Conservation (phyloP, 345 rosid species). For the Populus euphratica region DNA sequence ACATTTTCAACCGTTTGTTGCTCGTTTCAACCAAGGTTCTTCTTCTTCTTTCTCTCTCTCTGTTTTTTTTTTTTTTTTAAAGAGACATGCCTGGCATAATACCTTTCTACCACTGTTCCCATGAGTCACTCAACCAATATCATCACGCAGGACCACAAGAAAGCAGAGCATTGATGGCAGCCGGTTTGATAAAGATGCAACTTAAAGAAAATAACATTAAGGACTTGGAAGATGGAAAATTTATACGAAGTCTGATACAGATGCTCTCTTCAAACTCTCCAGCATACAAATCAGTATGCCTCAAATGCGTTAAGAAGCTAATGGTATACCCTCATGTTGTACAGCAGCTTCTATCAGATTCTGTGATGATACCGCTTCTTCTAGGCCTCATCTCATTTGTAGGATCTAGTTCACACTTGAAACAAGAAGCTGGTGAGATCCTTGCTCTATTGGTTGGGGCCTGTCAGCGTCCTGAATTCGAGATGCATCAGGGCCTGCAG, state of each 20-base stretch:
- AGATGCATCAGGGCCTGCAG: constrained; percentile 34
- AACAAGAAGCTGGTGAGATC: constrained; percentile 45
- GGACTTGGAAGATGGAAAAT: constrained; percentile 37
- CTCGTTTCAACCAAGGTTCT: constrained; percentile 45
- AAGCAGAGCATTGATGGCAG: constrained; percentile 44
- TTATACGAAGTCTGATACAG: constrained; percentile 36
- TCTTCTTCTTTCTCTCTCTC: no score
- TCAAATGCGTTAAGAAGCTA: constrained; percentile 45
- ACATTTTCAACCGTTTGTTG: constrained; percentile 32
- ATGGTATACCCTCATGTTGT: constrained; percentile 31
- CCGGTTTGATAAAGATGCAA: constrained; percentile 40
- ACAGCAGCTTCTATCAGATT: constrained; percentile 34
- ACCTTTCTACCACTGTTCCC: background rate
- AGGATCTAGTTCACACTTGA: constrained; percentile 30
- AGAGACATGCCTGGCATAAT: background rate
- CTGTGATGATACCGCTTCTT: constrained; percentile 35
- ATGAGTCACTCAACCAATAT: background rate
- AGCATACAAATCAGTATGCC: constrained; percentile 35
- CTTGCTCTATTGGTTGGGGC: constrained; percentile 37
- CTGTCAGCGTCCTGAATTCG: constrained; percentile 31
- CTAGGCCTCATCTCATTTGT: constrained; percentile 33
- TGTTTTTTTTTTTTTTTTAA: rapidly evolving
- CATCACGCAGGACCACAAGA: constrained; percentile 36
- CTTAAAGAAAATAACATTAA: constrained; percentile 31
- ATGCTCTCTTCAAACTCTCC: constrained; percentile 45